Percentiles rank a stretch among this genome's conserved stretches.
phyloP scores from a whole-genome alignment of 352 stramenopile genomes.

The Globisporangium sylvaticum region DNA sequence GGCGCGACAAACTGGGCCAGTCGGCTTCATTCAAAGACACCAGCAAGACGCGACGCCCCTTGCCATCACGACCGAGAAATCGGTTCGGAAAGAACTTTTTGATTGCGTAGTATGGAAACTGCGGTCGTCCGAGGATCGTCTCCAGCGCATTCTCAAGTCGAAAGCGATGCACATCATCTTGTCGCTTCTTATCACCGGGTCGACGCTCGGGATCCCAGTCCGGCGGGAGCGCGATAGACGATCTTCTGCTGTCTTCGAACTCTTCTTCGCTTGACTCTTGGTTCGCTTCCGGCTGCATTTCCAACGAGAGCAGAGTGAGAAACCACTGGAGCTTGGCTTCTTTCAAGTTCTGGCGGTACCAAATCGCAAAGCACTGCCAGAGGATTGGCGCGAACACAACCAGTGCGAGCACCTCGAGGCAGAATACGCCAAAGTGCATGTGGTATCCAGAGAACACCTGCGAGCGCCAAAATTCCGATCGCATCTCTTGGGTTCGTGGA shows the following conservation, averaged over 20 bases:
- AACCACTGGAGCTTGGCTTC: constrained; percentile 39
- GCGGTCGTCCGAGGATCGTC: constrained; percentile 29
- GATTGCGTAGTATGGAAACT: constrained; percentile 34
- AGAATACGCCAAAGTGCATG: constrained; percentile 1
- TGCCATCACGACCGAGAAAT: constrained; percentile 23
- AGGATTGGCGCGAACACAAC: constrained; percentile 17
- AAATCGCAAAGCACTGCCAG: constrained; percentile 26
- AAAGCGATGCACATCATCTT: constrained; percentile 24
- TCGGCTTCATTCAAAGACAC: constrained; percentile 21
- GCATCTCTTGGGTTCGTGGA: not conserved
- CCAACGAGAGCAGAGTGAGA: constrained; percentile 26
- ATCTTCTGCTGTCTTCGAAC: not conserved
- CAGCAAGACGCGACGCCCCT: constrained; percentile 24
- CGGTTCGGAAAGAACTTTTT: constrained; percentile 28
- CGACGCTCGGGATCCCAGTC: not conserved
- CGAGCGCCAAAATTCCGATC: not conserved
- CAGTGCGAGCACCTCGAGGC: constrained; percentile 8
- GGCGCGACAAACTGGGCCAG: constrained; percentile 14
- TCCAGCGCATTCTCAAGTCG: constrained; percentile 36
- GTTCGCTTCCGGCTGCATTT: constrained; percentile 18
- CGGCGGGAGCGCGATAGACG: not conserved
- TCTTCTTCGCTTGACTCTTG: not conserved
- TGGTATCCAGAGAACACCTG: not conserved
- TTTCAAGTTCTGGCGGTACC: constrained; percentile 17
- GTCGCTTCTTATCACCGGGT: not conserved